These are phyloP conservation scores for Bipolaris zeicola DNA, from an alignment of 2,329 filamentous ascomycete species.

Conservation along the genomic window DNA sequence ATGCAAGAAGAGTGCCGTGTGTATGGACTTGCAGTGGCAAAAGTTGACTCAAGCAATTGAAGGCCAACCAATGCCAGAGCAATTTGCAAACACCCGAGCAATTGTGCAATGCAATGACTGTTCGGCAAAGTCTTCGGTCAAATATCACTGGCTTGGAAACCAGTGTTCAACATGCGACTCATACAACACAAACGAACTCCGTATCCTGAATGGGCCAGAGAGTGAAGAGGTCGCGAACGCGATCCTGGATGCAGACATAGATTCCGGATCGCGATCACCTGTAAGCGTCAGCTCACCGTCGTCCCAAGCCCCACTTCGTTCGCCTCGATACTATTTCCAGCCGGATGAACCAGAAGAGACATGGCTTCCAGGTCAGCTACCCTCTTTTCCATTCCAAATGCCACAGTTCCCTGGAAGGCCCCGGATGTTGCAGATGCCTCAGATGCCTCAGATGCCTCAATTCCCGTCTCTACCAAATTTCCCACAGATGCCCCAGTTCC, in stretches of 20 bases:
- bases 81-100: constrained; percentile 79
- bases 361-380: constrained; percentile 46
- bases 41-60: constrained; percentile 87
- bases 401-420: constrained; percentile 43
- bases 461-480: constrained; percentile 39
- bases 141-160: constrained; percentile 92
- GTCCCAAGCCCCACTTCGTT: constrained; percentile 39
- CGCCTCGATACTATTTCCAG: constrained; percentile 46
- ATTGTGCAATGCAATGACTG: constrained; percentile 95
- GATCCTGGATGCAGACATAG: constrained; percentile 36
- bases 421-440: constrained; percentile 40
- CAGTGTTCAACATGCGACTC: constrained; percentile 73
- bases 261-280: constrained; percentile 35
- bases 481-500: constrained; percentile 42
- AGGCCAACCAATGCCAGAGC: constrained; percentile 86
- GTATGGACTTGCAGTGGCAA: constrained; percentile 95
- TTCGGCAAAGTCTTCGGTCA: constrained; percentile 80
- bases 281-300: constrained; percentile 41
- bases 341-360: constrained; percentile 46
- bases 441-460: constrained; percentile 40
- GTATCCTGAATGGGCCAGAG: constrained; percentile 49
- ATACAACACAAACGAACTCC: constrained; percentile 59
- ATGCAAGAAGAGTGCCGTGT: constrained; percentile 94
- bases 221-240: constrained; percentile 45
- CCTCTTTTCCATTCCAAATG: constrained; percentile 46